phyloP scores from a whole-genome alignment of 164 flowering plant genomes.

The Macadamia integrifolia region DNA sequence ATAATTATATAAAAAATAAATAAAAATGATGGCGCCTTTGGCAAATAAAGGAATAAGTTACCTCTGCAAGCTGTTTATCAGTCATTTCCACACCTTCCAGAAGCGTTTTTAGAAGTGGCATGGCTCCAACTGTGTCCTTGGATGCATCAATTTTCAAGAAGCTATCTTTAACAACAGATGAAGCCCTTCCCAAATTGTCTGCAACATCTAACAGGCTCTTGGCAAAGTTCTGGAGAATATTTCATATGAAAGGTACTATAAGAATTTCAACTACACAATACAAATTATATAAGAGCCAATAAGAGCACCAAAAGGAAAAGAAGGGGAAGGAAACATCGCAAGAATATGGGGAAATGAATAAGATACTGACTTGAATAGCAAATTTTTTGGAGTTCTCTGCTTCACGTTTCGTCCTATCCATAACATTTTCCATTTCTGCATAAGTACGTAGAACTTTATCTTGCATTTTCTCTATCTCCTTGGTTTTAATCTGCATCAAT shows the following conservation, averaged over 20 bases:
- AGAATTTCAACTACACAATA: neutral
- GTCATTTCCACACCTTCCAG: conserved; percentile 97
- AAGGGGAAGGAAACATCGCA: neutral
- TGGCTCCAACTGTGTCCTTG: conserved; percentile 56
- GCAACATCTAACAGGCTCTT: conserved; percentile 85
- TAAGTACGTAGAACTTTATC: too few species aligned
- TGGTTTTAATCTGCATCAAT: conserved; percentile 45
- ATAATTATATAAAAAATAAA: too few species aligned
- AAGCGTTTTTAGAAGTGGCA: conserved; percentile 18
- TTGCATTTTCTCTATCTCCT: conserved; percentile 37
- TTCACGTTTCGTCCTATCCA: conserved; percentile 78
- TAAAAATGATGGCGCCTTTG: too few species aligned
- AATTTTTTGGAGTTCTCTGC: conserved; percentile 81
- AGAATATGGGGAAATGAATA: neutral
- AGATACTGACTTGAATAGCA: conserved; percentile 68
- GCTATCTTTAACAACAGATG: conserved; percentile 70
- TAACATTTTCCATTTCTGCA: conserved; percentile 3
- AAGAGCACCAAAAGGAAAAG: too few species aligned
- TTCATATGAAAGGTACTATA: neutral
- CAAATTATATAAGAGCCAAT: too few species aligned
- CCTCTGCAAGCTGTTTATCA: conserved; percentile 85
- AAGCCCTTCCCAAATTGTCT: conserved; percentile 90
- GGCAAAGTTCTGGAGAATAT: conserved; percentile 67
- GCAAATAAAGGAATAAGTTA: conserved; percentile 13
- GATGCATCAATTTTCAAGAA: conserved; percentile 14